phyloP scores from a whole-genome alignment of 2,329 filamentous ascomycete genomes.

The Trichoderma lentiforme region DNA sequence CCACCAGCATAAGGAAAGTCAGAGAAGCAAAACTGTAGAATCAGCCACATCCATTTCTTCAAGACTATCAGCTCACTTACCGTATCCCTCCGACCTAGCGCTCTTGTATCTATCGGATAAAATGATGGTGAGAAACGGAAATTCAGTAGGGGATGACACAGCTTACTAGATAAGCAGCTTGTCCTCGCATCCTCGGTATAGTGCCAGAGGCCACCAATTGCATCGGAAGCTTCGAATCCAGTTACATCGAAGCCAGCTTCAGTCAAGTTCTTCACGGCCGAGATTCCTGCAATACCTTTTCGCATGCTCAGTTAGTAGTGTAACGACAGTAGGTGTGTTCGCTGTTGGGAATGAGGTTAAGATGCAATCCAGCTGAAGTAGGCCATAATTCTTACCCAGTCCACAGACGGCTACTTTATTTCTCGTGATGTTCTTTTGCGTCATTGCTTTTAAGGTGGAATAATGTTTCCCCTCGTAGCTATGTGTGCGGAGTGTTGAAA shows the following conservation, averaged over 20 bases:
- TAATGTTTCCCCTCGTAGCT: neutral
- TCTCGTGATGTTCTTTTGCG: neutral
- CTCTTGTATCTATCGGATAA: neutral
- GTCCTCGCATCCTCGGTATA: conserved; percentile 36
- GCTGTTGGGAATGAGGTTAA: neutral
- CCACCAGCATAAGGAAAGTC: neutral
- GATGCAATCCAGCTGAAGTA: conserved; percentile 43
- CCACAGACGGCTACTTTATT: neutral
- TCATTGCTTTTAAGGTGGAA: neutral
- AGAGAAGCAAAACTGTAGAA: neutral
- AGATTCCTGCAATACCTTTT: conserved; percentile 30
- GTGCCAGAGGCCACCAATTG: conserved; percentile 43
- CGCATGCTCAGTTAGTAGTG: neutral
- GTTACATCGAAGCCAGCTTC: conserved; percentile 38
- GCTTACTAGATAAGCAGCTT: conserved; percentile 32
- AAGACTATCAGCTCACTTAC: neutral
- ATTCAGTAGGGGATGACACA: neutral
- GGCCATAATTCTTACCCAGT: conserved; percentile 30
- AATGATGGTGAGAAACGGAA: neutral
- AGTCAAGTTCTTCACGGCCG: conserved; percentile 51
- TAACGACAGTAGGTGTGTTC: too few relatives aligned
- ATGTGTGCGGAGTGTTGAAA: neutral
- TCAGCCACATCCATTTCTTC: neutral
- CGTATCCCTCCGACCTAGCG: neutral
- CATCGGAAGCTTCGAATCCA: conserved; percentile 41